Evolutionary conservation across 352 stramenopile species (phyloP).

Genomic region (Vaucheria bursata): DNA sequence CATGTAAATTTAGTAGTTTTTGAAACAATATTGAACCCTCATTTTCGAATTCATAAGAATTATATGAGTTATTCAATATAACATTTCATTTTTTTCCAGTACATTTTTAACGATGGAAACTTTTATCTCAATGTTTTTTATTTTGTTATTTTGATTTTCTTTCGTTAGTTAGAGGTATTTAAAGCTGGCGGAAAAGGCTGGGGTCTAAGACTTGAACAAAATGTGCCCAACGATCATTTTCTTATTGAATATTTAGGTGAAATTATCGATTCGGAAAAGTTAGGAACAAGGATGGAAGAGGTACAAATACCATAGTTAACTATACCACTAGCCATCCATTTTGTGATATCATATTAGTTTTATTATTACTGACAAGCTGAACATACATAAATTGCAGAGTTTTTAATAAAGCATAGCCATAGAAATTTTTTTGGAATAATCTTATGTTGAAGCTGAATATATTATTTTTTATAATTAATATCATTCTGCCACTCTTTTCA

Average conservation of each 20-base stretch:
- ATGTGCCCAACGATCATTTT: constrained; percentile 58
- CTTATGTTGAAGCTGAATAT: too few relatives aligned
- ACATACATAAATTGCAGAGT: too few relatives aligned
- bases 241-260: constrained; percentile 79
- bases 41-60: background rate
- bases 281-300: background rate
- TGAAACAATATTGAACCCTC: background rate
- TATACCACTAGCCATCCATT: too few relatives aligned
- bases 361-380: too few relatives aligned
- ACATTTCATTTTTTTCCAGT: background rate
- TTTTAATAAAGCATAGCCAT: too few relatives aligned
- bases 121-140: background rate
- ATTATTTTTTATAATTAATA: too few relatives aligned
- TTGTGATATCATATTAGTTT: too few relatives aligned
- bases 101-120: background rate
- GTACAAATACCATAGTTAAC: too few relatives aligned
- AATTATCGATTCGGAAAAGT: constrained; percentile 63
- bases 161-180: constrained; percentile 41
- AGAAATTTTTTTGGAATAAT: too few relatives aligned
- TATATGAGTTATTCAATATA: background rate
- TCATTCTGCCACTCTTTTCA: too few relatives aligned
- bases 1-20: background rate
- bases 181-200: constrained; percentile 57
- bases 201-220: constrained; percentile 61
- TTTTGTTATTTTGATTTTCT: background rate